Base-by-base conservation (phyloP, 495 filamentous ascomycete species). In the Astrocystis sublimbata region DNA sequence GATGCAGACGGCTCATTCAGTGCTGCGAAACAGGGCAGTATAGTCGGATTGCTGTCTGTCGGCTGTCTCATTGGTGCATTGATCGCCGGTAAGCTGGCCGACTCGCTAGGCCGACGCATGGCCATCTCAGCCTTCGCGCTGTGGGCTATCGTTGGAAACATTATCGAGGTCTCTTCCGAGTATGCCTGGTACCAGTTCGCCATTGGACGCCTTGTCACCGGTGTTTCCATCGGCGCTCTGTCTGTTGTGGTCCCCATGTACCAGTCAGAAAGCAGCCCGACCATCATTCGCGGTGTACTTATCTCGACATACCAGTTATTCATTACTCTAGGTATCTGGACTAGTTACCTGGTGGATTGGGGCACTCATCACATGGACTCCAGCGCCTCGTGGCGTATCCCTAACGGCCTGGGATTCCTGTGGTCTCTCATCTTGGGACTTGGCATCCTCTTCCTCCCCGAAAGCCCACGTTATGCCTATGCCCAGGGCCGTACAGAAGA, bases 251-350 rank as follows among this genome's bases (percentile, higher is more conserved):
- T 91, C 13, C 88, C 88, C 68, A 87, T 90, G 82, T 91, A 89
- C 75, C 87, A 89, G 76, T 82, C 80, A 51, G 88, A 91, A 72
- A 88, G 85, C 46, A 84, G 83, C 52, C 88, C 88, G 40, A 71
- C 76, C 38, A 83, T 86, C 66, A 81, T 91, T 61, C 85, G 88
- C 63, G 88, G 87, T 71, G 78, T 88, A 52, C 81, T 90, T 61
- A 81, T 90, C 63, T 85, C 81, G 60, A 83, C 83, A 42, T 94
- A 96, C 79, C 91, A 96, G 78, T 83, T 96, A 23, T 92, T 94
- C 77, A 90, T 94, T 72, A 92, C 92, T 30, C 81, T 92, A 60
- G 91, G 91, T 65, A 94, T 93, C 75, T 91, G 92, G 77, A 83
- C 86, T 46, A 89, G 90, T 62, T 86, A 91, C 74, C 86, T 89